Evolutionary conservation across 371 early-diverging fungal genomes (phyloP), one percentile per base, ranked within the genome.

Genomic region (Nematocida homosporus): DNA sequence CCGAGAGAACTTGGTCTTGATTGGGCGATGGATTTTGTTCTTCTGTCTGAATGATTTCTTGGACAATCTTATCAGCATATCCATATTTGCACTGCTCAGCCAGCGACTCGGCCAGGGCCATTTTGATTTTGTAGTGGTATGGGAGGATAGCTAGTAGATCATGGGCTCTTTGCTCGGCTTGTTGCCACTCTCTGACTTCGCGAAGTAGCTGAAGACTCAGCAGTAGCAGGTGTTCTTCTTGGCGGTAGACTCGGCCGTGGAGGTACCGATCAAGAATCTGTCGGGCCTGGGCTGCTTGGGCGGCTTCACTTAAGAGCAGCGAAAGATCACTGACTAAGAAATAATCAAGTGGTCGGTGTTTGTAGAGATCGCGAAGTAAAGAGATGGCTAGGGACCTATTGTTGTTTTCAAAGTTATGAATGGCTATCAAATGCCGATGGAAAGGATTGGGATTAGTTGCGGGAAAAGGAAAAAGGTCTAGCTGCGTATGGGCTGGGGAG

Each of bases 41-140:
- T 51, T 72, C 63, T 60, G 10, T 38, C 4, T 25, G 10, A 44
- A 59, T 27, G 8, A 61, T 30, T 27, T 72, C 75, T 16, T 23
- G 5, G 1, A 52, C 51, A 29, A 48, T 37, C 48, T 61, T 61
- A 32, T 57, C 20, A 20, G 61, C 61, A 52, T 72, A 72, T 8
- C 18, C 37, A 35, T 18, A 51, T 56, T 72, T 72, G n/a, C 52
- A 61, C 52, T 72, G 63, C 25, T 61, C 16, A 4, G 60, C 16
- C 8, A 72, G 75, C 4, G 75, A 30, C 23, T 72, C 60, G 37
- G 52, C 44, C 23, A 72, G 75, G 8, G 60, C 50, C 60, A 72
- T 72, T 30, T 61, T 47, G 13, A 72, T 34, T 40, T 27, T 63
- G 35, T 72, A 72, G 13, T 27, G n/a, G 25, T 72, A 48, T 37